Evolutionary conservation across 2,329 filamentous ascomycete genomes (phyloP).

Genomic region (Penicillium glabrum): DNA sequence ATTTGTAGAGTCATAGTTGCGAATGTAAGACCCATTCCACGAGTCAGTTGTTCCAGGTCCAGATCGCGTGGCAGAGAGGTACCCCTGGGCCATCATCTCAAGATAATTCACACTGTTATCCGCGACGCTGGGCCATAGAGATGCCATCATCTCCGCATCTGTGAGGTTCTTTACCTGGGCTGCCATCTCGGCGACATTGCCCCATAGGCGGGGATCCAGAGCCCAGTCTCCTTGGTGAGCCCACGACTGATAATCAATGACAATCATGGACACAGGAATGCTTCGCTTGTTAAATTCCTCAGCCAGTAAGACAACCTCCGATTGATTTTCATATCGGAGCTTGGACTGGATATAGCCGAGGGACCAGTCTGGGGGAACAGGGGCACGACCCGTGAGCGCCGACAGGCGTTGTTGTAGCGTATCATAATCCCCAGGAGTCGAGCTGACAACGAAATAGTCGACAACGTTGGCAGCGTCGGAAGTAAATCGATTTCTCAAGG

Average conservation of each 20-base stretch:
- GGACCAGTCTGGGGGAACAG: slow-evolving; percentile 64
- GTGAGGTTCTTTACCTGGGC: slow-evolving; percentile 54
- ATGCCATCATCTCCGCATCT: slow-evolving; percentile 63
- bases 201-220: slow-evolving; percentile 62
- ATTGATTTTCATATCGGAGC: slow-evolving; percentile 62
- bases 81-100: slow-evolving; percentile 59
- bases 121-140: slow-evolving; percentile 66
- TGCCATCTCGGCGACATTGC: slow-evolving; percentile 63
- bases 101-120: slow-evolving; percentile 56
- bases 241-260: slow-evolving; percentile 67
- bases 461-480: slow-evolving; percentile 54
- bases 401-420: slow-evolving; percentile 57
- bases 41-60: slow-evolving; percentile 58
- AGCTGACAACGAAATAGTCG: slow-evolving; percentile 62
- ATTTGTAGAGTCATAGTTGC: slow-evolving; percentile 61
- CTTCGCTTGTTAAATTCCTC: slow-evolving; percentile 54
- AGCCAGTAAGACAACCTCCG: slow-evolving; percentile 59
- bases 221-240: slow-evolving; percentile 64
- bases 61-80: slow-evolving; percentile 58
- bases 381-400: slow-evolving; percentile 54
- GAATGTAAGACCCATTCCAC: slow-evolving; percentile 56
- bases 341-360: slow-evolving; percentile 68
- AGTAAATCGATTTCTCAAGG: slow-evolving; percentile 59
- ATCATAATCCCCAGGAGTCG: slow-evolving; percentile 47
- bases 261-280: slow-evolving; percentile 62